Conservation (phyloP, 805 yeast species). For the Metschnikowia aberdeeniae region DNA sequence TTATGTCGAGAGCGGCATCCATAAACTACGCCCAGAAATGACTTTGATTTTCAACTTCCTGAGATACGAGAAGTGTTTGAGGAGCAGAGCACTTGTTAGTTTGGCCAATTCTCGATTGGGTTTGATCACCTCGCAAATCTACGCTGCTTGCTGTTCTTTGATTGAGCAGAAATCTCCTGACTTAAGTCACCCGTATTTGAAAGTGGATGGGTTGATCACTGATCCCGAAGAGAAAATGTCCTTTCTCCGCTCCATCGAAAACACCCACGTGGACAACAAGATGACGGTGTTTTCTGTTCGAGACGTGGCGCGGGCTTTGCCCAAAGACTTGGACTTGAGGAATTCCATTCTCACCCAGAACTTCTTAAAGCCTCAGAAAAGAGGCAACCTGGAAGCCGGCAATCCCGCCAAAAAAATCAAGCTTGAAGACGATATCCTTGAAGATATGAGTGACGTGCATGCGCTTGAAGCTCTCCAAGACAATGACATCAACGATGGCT, state of each 20-base stretch:
- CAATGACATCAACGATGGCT: constrained; percentile 14
- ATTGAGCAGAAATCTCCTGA: constrained; percentile 57
- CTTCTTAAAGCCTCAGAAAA: constrained; percentile 32
- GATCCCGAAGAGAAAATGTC: constrained; percentile 42
- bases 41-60: constrained; percentile 60
- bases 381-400: constrained; percentile 8
- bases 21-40: constrained; percentile 45
- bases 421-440: constrained; percentile 27
- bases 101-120: constrained; percentile 71
- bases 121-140: constrained; percentile 58
- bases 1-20: constrained; percentile 29
- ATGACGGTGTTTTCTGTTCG: constrained; percentile 33
- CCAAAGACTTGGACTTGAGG: constrained; percentile 40
- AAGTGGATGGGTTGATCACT: constrained; percentile 46
- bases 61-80: constrained; percentile 61
- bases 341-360: constrained; percentile 43
- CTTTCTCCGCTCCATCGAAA: constrained; percentile 27
- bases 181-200: constrained; percentile 35
- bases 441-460: constrained; percentile 15
- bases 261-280: constrained; percentile 30
- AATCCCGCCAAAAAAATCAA: constrained; percentile 34
- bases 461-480: constrained; percentile 12
- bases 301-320: constrained; percentile 34
- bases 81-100: constrained; percentile 60
- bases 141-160: constrained; percentile 49